Conservation (phyloP, 2,329 filamentous ascomycete genomes). For the Ophiostoma fasciatum region DNA sequence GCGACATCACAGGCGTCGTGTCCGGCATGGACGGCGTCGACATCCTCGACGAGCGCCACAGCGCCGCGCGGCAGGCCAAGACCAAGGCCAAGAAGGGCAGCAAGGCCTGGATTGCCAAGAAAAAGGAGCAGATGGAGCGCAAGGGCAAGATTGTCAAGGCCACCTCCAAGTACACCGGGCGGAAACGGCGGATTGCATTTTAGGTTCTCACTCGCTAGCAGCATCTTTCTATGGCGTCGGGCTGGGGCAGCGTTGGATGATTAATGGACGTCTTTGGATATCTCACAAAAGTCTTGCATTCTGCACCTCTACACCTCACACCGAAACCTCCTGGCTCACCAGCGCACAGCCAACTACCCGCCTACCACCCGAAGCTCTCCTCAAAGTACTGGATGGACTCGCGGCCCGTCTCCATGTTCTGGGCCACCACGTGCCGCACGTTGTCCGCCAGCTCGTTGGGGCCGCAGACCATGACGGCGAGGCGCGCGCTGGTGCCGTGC, state of each 20-base stretch:
- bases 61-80: constrained; percentile 29
- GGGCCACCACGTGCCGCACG: constrained; percentile 4
- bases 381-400: constrained; percentile 11
- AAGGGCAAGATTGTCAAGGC: constrained; percentile 92
- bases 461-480: constrained; percentile 11
- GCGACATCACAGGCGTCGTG: constrained; percentile 83
- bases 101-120: constrained; percentile 70
- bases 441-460: constrained; percentile 9
- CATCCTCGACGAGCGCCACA: constrained; percentile 54
- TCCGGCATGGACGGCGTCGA: constrained; percentile 80
- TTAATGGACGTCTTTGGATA: too few species aligned
- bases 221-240: too few species aligned
- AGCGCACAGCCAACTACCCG: too few species aligned
- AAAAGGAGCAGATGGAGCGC: constrained; percentile 84
- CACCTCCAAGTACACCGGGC: constrained; percentile 83
- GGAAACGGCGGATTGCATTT: constrained; percentile 76
- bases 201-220: too few species aligned
- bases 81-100: constrained; percentile 57
- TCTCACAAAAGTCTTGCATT: too few species aligned
- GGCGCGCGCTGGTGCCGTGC: constrained; percentile 1
- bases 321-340: too few species aligned
- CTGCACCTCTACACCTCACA: too few species aligned
- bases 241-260: too few species aligned
- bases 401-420: constrained; percentile 6
- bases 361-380: constrained; percentile 12